Base-by-base conservation (phyloP, 768 basidiomycete species). In the Serendipita sp. region DNA sequence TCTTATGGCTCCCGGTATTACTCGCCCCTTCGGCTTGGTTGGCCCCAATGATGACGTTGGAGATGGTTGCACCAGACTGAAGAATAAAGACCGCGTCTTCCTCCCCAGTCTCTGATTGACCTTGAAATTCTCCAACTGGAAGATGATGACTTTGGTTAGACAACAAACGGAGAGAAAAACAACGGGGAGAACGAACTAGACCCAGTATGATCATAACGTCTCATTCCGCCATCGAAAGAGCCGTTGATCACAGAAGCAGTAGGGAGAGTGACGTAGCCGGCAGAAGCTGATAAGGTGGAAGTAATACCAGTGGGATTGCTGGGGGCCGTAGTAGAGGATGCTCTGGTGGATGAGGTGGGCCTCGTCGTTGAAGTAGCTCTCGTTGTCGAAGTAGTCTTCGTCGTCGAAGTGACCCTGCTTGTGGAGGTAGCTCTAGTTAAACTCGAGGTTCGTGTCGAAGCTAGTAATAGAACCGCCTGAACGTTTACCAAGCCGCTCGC, bases 11-110 rank as follows among this genome's bases (percentile, higher is more conserved):
- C n/a, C n/a, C n/a, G n/a, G n/a, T n/a, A n/a, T n/a, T n/a, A n/a
- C n/a, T n/a, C n/a, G n/a, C 22, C 38, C 64, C 64, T 45, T 65
- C 64, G 44, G 62, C 62, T 44, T 65, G 64, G 24, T 41, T 63
- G 30, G 51, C 50, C 42, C 64, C 64, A 60, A 65, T 65, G 64
- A 65, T 65, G 51, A 63, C 64, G 64, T 51, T 51, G 14, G 48
- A 51, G 48, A 51, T 51, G 22, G 48, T 51, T 13, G 48, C 48
- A 11, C 48, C 48, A 51, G 48, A 51, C 11, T 13, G 16, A 26
- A 51, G 48, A 28, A 51, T 51, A 26, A 51, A 51, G 16, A 51
- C 48, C 16, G 48, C 48, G 22, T 51, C 48, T 51, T 9, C 48
- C 56, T 64, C 64, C 22, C 62, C 63, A 17, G 60, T 53, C n/a